Percentiles rank a stretch among this genome's conserved stretches.
These are phyloP conservation scores for Heteromeles arbutifolia DNA, from an alignment of 306 rosid genomes.

Conservation along the genomic window DNA sequence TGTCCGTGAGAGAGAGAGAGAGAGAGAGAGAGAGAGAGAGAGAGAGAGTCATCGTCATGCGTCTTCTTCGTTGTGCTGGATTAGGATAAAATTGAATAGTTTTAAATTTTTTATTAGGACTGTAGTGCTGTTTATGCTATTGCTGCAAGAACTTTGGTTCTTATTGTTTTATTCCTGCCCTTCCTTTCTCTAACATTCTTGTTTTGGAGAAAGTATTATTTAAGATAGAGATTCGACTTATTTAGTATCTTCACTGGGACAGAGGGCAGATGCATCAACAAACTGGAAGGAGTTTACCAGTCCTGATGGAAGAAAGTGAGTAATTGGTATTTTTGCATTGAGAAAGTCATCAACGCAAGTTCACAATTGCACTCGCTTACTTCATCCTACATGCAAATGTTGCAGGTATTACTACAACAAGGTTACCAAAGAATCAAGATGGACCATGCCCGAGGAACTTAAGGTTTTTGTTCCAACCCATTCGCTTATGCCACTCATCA, in stretches of 20 bases:
- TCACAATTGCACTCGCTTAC: constrained; percentile 16
- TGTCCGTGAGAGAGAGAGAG: background rate
- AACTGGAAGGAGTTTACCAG: constrained; percentile 88
- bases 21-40: background rate
- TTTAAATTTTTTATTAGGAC: background rate
- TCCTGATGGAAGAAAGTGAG: constrained; percentile 89
- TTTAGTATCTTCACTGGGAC: constrained; percentile 33
- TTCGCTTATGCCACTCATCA: background rate
- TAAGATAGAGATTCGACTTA: constrained; percentile 23
- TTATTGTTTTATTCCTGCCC: background rate
- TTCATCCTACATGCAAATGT: constrained; percentile 22
- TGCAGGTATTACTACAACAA: constrained; percentile 83
- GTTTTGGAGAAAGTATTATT: constrained; percentile 10
- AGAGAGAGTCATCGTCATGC: background rate
- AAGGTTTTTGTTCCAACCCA: constrained; percentile 45
- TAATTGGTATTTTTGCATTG: constrained; percentile 6
- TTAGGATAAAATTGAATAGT: background rate
- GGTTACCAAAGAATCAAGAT: constrained; percentile 77
- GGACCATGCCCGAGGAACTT: constrained; percentile 81
- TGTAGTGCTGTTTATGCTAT: background rate
- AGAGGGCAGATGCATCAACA: constrained; percentile 94
- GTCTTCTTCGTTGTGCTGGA: background rate
- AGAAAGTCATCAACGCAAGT: background rate
- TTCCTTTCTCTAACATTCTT: constrained; percentile 13
- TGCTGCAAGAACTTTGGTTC: background rate